Percentiles rank a stretch among this genome's conserved stretches.
Evolutionary conservation across 768 basidiomycete species (phyloP).

Genomic region (Kwoniella mangroviensis): DNA sequence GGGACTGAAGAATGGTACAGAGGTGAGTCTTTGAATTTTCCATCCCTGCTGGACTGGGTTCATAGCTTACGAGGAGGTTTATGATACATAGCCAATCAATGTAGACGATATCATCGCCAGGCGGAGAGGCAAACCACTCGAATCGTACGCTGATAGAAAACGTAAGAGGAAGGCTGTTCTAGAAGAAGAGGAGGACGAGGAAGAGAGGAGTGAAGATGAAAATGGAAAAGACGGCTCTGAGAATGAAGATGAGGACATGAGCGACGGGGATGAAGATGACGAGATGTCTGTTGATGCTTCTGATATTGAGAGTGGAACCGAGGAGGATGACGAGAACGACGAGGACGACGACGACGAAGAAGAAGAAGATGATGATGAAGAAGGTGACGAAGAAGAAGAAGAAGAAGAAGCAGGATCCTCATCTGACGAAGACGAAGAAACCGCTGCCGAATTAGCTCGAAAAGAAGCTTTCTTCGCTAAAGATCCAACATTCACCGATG

Average conservation of each 20-base stretch:
- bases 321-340: conserved; percentile 47
- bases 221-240: conserved; percentile 55
- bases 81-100: conserved; percentile 67
- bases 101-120: conserved; percentile 91
- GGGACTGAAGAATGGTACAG: conserved; percentile 65
- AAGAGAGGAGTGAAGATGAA: conserved; percentile 36
- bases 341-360: conserved; percentile 50
- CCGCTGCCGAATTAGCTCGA: conserved; percentile 67
- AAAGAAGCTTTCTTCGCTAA: conserved; percentile 81
- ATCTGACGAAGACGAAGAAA: conserved; percentile 59
- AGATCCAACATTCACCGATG: conserved; percentile 63
- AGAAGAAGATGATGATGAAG: conserved; percentile 60
- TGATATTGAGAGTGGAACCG: conserved; percentile 50
- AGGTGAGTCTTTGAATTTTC: conserved; percentile 13
- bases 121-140: conserved; percentile 61
- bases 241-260: conserved; percentile 40
- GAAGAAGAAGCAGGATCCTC: conserved; percentile 55
- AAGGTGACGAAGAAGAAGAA: conserved; percentile 55
- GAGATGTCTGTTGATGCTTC: conserved; percentile 47
- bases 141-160: conserved; percentile 61
- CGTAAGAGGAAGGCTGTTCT: conserved; percentile 63
- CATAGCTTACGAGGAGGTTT: conserved; percentile 19
- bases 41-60: conserved; percentile 1
- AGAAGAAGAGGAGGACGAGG: conserved; percentile 47
- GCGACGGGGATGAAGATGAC: conserved; percentile 28